A percentile compares a stretch with the other conserved stretches of the same genome.
phyloP scores from a whole-genome alignment of 2,329 filamentous ascomycete genomes.

The Fusarium cicatricum region DNA sequence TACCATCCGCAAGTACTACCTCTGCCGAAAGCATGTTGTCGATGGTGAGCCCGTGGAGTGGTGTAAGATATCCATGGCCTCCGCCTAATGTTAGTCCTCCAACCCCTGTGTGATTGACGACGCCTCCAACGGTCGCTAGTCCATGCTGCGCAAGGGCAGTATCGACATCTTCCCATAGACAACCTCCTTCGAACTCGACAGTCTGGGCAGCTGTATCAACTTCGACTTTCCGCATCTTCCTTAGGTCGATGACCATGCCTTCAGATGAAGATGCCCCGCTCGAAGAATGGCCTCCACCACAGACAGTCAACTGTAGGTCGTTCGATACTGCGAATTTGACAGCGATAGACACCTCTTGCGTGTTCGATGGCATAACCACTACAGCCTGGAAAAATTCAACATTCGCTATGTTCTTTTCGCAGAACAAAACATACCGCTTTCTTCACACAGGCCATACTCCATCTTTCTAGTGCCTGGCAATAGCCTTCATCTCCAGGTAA shows the following conservation, averaged over 20 bases:
- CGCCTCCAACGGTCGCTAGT: slow-evolving; percentile 67
- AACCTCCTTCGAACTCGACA: slow-evolving; percentile 59
- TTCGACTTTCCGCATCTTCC: slow-evolving; percentile 56
- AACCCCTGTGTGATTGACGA: slow-evolving; percentile 69
- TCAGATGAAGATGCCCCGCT: slow-evolving; percentile 58
- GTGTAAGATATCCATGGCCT: slow-evolving; percentile 65
- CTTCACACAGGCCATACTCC: slow-evolving; percentile 48
- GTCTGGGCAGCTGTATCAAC: slow-evolving; percentile 55
- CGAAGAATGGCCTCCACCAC: slow-evolving; percentile 64
- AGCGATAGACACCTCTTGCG: slow-evolving; percentile 45
- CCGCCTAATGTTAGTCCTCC: slow-evolving; percentile 66
- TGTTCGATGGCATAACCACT: slow-evolving; percentile 50
- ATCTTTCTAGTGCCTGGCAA: slow-evolving; percentile 45
- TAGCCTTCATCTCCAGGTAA: slow-evolving; percentile 45
- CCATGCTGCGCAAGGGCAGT: slow-evolving; percentile 55
- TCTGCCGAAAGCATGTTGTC: slow-evolving; percentile 52
- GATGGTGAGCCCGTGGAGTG: slow-evolving; percentile 59
- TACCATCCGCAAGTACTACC: slow-evolving; percentile 51
- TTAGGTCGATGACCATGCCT: slow-evolving; percentile 63
- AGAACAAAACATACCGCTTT: slow-evolving; percentile 39
- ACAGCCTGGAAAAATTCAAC: slow-evolving; percentile 44
- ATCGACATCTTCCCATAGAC: slow-evolving; percentile 63
- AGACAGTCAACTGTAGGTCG: slow-evolving; percentile 58
- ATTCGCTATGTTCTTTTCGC: fast-evolving
- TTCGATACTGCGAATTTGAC: slow-evolving; percentile 41